Conservation (phyloP, 176 grass and related monocot genomes). For the Lolium multiflorum region DNA sequence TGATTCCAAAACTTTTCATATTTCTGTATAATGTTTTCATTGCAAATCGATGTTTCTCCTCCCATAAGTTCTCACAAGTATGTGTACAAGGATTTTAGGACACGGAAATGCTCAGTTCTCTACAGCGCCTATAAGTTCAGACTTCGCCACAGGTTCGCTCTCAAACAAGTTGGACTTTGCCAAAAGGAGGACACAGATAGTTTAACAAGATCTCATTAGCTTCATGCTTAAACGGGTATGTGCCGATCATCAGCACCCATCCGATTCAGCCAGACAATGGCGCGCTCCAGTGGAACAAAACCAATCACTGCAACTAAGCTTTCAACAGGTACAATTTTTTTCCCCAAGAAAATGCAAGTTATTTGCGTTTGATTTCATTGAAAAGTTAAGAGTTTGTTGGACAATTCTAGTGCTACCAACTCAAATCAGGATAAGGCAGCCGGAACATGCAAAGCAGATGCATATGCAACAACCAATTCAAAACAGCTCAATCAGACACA, state of each 20-base stretch:
- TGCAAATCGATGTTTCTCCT: no score
- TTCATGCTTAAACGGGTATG: not conserved
- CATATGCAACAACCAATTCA: slow-evolving; percentile 24
- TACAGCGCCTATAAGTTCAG: no score
- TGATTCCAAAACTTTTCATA: no score
- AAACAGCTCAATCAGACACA: slow-evolving; percentile 2
- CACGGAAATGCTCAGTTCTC: no score
- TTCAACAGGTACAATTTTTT: no score
- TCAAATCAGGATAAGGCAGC: not conserved
- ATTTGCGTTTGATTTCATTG: no score
- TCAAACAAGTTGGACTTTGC: not conserved
- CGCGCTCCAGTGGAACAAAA: not conserved
- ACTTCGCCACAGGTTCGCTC: no score
- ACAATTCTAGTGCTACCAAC: not conserved
- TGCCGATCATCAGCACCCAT: not conserved
- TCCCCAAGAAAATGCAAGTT: no score
- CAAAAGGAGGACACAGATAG: not conserved
- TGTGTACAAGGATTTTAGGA: no score
- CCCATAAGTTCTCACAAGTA: no score
- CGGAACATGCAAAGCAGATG: not conserved
- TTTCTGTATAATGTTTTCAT: no score
- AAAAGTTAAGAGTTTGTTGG: no score
- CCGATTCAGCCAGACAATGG: not conserved
- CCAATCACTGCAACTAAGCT: not conserved
- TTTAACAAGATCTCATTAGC: not conserved